Conservation (phyloP, 2,329 filamentous ascomycete genomes). For the Aureobasidium sp. region DNA sequence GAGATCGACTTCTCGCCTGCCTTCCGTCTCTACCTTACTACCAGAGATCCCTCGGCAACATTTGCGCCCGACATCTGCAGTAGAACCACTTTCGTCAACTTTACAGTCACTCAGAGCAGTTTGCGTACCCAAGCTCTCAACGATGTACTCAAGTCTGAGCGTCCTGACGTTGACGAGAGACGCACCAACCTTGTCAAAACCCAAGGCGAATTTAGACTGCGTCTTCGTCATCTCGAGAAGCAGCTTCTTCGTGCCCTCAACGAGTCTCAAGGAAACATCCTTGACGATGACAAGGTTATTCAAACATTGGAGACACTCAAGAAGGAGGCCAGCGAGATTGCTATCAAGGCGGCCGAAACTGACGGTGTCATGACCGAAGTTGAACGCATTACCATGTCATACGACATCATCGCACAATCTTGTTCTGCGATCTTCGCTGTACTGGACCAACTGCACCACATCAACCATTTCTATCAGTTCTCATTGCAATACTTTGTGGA, state of each 20-base stretch:
- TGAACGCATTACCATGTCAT: slow-evolving; percentile 89
- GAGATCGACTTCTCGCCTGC: slow-evolving; percentile 98
- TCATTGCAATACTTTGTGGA: slow-evolving; percentile 96
- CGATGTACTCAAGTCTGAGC: slow-evolving; percentile 93
- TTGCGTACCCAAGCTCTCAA: slow-evolving; percentile 96
- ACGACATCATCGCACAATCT: slow-evolving; percentile 84
- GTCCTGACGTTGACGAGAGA: slow-evolving; percentile 93
- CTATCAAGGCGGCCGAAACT: slow-evolving; percentile 90
- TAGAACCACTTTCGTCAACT: slow-evolving; percentile 98
- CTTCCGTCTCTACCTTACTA: slow-evolving; percentile 92
- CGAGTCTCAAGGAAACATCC: slow-evolving; percentile 92
- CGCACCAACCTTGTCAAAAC: slow-evolving; percentile 97
- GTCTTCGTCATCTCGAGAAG: slow-evolving; percentile 91
- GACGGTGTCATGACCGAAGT: slow-evolving; percentile 98
- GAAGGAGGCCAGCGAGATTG: slow-evolving; percentile 94
- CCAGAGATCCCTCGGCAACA: slow-evolving; percentile 87
- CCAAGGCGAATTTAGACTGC: slow-evolving; percentile 98
- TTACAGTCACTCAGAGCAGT: slow-evolving; percentile 97
- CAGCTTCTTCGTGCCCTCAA: slow-evolving; percentile 89
- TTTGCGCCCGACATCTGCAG: slow-evolving; percentile 97
- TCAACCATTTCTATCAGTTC: slow-evolving; percentile 99
- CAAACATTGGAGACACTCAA: slow-evolving; percentile 96
- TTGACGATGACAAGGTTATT: slow-evolving; percentile 97
- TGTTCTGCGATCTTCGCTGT: slow-evolving; percentile 98
- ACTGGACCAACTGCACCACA: slow-evolving; percentile 90